These are phyloP conservation scores for Cystobasidium onofrii DNA, from an alignment of 768 basidiomycete genomes.

Conservation along the genomic window DNA sequence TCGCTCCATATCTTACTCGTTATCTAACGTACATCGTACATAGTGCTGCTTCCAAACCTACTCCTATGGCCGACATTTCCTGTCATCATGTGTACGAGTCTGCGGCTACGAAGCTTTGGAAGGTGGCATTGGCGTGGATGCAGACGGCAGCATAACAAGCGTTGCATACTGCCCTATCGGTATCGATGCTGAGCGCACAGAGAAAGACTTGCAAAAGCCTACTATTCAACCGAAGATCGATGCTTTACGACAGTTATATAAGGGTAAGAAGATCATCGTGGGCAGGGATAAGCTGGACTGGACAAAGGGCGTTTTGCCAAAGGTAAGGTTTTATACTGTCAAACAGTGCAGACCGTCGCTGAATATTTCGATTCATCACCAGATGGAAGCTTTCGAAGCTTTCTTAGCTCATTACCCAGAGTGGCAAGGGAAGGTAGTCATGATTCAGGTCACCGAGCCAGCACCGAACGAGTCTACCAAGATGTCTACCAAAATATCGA, in stretches of 20 bases:
- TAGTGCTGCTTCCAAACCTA: conserved; percentile 91
- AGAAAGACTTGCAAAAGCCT: conserved; percentile 56
- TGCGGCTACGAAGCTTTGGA: conserved; percentile 82
- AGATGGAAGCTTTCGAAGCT: conserved; percentile 93
- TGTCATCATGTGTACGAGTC: conserved; percentile 83
- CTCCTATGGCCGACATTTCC: conserved; percentile 91
- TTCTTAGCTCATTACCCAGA: conserved; percentile 86
- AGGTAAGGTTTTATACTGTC: too few relatives aligned
- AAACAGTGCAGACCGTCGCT: too few relatives aligned
- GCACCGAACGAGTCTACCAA: conserved; percentile 85
- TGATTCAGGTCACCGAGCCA: conserved; percentile 82
- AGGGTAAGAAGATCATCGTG: conserved; percentile 96
- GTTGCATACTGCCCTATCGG: conserved; percentile 91
- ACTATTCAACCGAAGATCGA: conserved; percentile 86
- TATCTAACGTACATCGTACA: not conserved
- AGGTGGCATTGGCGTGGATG: conserved; percentile 58
- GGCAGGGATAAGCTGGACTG: conserved; percentile 95
- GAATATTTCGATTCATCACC: too few relatives aligned
- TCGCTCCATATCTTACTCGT: not conserved
- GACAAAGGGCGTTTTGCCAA: conserved; percentile 96
- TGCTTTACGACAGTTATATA: conserved; percentile 71
- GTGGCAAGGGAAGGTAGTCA: conserved; percentile 56
- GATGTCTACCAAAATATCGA: conserved; percentile 84
- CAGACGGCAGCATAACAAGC: conserved; percentile 64
- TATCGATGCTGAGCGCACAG: conserved; percentile 83